Conservation (phyloP, 2,329 filamentous ascomycete species). For the Pyrenochaeta sp. region DNA sequence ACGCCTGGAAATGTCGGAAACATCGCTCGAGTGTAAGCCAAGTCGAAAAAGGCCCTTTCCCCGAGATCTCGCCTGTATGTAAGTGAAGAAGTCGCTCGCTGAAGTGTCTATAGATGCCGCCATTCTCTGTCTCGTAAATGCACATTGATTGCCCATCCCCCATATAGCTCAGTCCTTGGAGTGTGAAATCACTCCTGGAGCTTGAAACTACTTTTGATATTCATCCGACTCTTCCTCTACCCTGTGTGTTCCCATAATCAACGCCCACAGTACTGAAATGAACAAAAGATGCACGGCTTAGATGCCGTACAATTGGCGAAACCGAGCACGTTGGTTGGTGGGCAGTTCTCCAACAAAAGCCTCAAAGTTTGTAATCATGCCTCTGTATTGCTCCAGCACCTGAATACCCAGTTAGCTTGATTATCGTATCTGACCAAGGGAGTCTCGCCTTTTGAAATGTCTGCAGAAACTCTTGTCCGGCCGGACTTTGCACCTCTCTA, state of each 20-base stretch:
- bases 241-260: conserved; percentile 23
- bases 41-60: conserved; percentile 15
- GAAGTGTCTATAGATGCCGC: conserved; percentile 46
- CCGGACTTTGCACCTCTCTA: conserved; percentile 63
- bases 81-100: conserved; percentile 18
- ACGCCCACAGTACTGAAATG: conserved; percentile 34
- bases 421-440: not conserved
- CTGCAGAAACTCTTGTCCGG: conserved; percentile 67
- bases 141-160: conserved; percentile 23
- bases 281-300: conserved; percentile 30
- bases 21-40: conserved; percentile 19
- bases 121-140: conserved; percentile 29
- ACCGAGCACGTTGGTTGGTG: conserved; percentile 51
- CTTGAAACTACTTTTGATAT: conserved; percentile 27
- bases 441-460: conserved; percentile 73
- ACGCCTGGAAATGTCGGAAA: conserved; percentile 43
- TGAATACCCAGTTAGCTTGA: conserved; percentile 34
- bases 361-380: conserved; percentile 62
- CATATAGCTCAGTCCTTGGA: conserved; percentile 6
- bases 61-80: conserved; percentile 3
- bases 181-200: conserved; percentile 8
- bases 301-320: conserved; percentile 53
- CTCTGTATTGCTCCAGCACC: conserved; percentile 63
- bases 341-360: conserved; percentile 58
- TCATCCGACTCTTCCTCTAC: conserved; percentile 35